Conservation (phyloP, 179 eudicot species). For the Silene vulgaris region DNA sequence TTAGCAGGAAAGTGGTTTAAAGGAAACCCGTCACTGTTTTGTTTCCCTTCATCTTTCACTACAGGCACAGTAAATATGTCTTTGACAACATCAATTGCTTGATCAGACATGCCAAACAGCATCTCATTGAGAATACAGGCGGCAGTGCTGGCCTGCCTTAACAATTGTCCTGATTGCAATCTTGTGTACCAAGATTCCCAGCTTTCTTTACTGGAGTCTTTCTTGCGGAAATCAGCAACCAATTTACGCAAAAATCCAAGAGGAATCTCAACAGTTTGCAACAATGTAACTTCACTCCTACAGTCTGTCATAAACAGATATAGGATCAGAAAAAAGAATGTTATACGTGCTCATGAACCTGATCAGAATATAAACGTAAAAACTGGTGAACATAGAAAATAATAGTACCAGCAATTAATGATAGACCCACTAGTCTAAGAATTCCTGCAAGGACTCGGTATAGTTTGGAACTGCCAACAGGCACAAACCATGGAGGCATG, state of each 20-base stretch:
- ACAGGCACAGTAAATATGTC: constrained; percentile 42
- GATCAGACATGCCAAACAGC: constrained; percentile 77
- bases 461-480: constrained; percentile 62
- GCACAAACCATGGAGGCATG: constrained; percentile 91
- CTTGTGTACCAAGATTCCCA: constrained; percentile 85
- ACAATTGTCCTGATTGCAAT: constrained; percentile 65
- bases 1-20: constrained; percentile 19
- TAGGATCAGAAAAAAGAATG: background rate
- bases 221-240: constrained; percentile 64
- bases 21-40: constrained; percentile 24
- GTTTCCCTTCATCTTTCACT: constrained; percentile 23
- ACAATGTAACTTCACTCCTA: constrained; percentile 50
- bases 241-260: constrained; percentile 61
- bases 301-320: constrained; percentile 42
- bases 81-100: constrained; percentile 37
- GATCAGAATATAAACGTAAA: constrained; percentile 9
- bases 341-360: constrained; percentile 12
- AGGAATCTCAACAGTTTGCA: constrained; percentile 64
- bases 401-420: constrained; percentile 58
- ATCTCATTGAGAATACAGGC: constrained; percentile 83
- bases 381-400: constrained; percentile 16
- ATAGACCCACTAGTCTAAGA: constrained; percentile 71
- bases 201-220: constrained; percentile 51
- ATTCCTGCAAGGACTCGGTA: constrained; percentile 73
- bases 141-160: constrained; percentile 79